Percentiles rank a stretch among this genome's conserved stretches.
Conservation (phyloP, 2,329 filamentous ascomycete species). For the Xylariaceae sp. region DNA sequence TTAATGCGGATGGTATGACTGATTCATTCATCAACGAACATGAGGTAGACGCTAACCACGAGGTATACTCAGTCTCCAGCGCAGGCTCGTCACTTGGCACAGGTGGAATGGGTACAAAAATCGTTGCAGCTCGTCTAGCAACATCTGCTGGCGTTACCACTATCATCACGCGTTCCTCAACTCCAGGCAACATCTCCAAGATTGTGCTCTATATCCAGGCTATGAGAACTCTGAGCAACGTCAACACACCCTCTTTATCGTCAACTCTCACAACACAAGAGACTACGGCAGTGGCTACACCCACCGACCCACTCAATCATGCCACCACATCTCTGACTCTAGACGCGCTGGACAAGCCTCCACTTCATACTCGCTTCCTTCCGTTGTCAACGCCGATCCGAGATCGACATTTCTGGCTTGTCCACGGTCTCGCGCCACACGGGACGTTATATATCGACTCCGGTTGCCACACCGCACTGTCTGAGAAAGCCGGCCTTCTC, state of each 20-base stretch:
- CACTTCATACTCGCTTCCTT: slow-evolving; percentile 89
- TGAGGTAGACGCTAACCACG: background rate
- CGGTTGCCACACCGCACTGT: slow-evolving; percentile 78
- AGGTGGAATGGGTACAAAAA: slow-evolving; percentile 97
- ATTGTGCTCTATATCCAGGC: slow-evolving; percentile 80
- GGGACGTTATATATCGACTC: slow-evolving; percentile 89
- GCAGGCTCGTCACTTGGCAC: slow-evolving; percentile 87
- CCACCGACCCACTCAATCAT: slow-evolving; percentile 34
- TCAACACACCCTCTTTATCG: slow-evolving; percentile 16
- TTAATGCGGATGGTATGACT: slow-evolving; percentile 71
- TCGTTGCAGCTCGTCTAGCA: slow-evolving; percentile 84
- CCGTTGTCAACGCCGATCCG: slow-evolving; percentile 80
- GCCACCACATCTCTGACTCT: slow-evolving; percentile 42
- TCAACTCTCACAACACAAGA: slow-evolving; percentile 16
- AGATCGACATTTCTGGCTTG: slow-evolving; percentile 94
- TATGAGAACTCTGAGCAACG: slow-evolving; percentile 40
- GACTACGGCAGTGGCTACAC: slow-evolving; percentile 23
- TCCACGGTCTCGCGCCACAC: slow-evolving; percentile 86
- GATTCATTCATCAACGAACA: background rate
- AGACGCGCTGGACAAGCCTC: slow-evolving; percentile 40
- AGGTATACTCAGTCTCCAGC: slow-evolving; percentile 62
- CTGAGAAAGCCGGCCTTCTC: slow-evolving; percentile 80
- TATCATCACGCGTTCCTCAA: slow-evolving; percentile 90
- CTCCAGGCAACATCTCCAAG: slow-evolving; percentile 82
- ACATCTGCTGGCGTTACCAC: slow-evolving; percentile 95